Evolutionary conservation across 768 basidiomycete genomes (phyloP).

Genomic region (Leucosporidium yakuticum): DNA sequence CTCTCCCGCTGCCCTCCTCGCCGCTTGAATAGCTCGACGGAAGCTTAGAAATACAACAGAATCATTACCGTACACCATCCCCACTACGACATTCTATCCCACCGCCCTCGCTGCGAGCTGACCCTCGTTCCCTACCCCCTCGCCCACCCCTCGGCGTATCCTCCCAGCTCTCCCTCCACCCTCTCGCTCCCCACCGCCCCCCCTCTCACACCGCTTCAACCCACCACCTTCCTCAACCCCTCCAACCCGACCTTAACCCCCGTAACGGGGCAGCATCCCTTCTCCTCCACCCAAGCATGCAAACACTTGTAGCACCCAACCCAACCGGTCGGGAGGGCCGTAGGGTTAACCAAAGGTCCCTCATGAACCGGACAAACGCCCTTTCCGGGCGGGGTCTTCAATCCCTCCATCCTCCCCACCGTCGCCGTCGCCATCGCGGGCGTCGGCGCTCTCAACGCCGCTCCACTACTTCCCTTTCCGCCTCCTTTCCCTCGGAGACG

Average conservation of each 20-base stretch:
- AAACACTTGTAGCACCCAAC: slow-evolving; percentile 33
- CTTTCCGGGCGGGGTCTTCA: background rate
- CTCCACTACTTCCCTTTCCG: slow-evolving; percentile 46
- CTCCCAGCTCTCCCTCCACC: no score
- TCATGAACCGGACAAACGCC: background rate
- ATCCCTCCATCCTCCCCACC: no score
- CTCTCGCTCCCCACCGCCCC: background rate
- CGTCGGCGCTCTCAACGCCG: slow-evolving; percentile 1
- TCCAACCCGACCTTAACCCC: slow-evolving; percentile 25
- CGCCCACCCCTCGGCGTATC: no score
- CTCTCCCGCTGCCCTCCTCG: no score
- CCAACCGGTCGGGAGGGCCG: slow-evolving; percentile 29
- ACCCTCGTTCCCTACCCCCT: no score
- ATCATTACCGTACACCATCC: no score
- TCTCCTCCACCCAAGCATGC: slow-evolving; percentile 25
- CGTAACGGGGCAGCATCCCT: slow-evolving; percentile 12
- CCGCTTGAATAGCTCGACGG: no score
- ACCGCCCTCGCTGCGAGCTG: no score
- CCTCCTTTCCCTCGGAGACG: slow-evolving; percentile 57
- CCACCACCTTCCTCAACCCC: slow-evolving; percentile 30
- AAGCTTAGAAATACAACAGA: no score
- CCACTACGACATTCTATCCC: no score
- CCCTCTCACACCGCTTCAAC: background rate
- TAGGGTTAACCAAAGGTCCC: slow-evolving; percentile 17
- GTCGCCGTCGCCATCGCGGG: background rate